Base-by-base conservation (phyloP, 495 filamentous ascomycete species). In the Penicillium goetzii region DNA sequence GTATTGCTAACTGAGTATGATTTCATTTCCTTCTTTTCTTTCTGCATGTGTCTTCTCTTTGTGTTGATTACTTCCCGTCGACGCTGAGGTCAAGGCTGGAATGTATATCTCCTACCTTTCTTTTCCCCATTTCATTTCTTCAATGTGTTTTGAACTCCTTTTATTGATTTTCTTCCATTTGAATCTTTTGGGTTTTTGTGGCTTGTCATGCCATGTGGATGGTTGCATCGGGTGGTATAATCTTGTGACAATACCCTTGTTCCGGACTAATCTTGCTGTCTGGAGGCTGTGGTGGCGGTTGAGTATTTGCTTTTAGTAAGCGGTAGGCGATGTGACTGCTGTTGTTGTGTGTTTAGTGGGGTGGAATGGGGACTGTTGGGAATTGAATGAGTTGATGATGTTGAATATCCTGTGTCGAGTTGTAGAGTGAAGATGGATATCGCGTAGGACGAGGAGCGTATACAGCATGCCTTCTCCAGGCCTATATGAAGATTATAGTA, bases 1-100 rank as follows among this genome's bases (percentile, higher is more conserved):
- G 76, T 78, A 79, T 79, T 81, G 80, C 71, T 80, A 80, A 68
- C 68, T 78, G 71, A 70, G 68, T 79, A 76, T 78, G 73, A 74
- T 68, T 63, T 71, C 59, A 58, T 64, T 64, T 66, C 60, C 66
- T 65, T 60, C 53, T 59, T 56, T 12, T 67, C 49, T 55, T 71
- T 68, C 66, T 61, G 58, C 56, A 26, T 65, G 9, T 50, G 47
- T 51, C 15, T 51, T 30, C 25, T 51, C 25, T 25, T 11, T 5
- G 12, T 2, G 15, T 51, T 26, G 47, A 9, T 51, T 30, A 10
- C 12, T 30, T 30, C 14, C 47, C 8, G 11, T 3, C 53, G 26
- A 51, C 36, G 64, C 51, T 23, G 21, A n/a, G 36, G n/a, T 43
- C 19, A 45, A 40, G 33, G 15, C 30, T 36, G 28, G 30, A 36